A percentile compares a stretch with the other conserved stretches of the same genome.
phyloP scores from a whole-genome alignment of 371 early-diverging fungal species.

The Chytridiales sp. region DNA sequence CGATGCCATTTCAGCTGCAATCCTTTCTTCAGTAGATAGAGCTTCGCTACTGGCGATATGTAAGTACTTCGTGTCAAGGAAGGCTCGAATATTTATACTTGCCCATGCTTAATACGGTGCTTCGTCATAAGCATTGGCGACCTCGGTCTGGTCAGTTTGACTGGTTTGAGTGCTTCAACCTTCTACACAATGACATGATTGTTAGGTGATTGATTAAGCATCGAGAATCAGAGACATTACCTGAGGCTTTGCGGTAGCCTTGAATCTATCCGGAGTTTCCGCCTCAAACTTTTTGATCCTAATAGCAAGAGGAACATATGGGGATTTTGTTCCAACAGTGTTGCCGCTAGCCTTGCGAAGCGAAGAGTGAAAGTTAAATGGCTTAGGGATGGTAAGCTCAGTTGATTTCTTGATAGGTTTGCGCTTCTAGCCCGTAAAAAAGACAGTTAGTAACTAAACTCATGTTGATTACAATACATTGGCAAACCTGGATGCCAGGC shows the following conservation, averaged over 20 bases:
- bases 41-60: slow-evolving; percentile 14
- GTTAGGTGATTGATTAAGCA: not conserved
- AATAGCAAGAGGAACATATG: slow-evolving; percentile 45
- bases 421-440: slow-evolving; percentile 25
- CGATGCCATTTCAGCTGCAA: slow-evolving; percentile 29
- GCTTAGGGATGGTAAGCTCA: slow-evolving; percentile 49
- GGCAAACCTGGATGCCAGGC: too few species aligned
- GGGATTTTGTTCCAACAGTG: slow-evolving; percentile 30
- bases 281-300: slow-evolving; percentile 37
- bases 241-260: slow-evolving; percentile 17
- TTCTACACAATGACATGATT: not conserved
- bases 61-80: not conserved
- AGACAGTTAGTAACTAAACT: not conserved
- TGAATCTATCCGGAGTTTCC: slow-evolving; percentile 35
- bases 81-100: not conserved
- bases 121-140: slow-evolving; percentile 50
- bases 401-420: slow-evolving; percentile 21
- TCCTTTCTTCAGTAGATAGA: slow-evolving; percentile 35
- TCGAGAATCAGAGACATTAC: not conserved
- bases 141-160: slow-evolving; percentile 42
- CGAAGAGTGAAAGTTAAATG: slow-evolving; percentile 44
- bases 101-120: slow-evolving; percentile 28
- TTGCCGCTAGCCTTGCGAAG: not conserved
- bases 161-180: not conserved
- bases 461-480: not conserved